These are phyloP conservation scores for Penicillium subrubescens DNA, from an alignment of 495 filamentous ascomycete genomes.

Conservation along the genomic window DNA sequence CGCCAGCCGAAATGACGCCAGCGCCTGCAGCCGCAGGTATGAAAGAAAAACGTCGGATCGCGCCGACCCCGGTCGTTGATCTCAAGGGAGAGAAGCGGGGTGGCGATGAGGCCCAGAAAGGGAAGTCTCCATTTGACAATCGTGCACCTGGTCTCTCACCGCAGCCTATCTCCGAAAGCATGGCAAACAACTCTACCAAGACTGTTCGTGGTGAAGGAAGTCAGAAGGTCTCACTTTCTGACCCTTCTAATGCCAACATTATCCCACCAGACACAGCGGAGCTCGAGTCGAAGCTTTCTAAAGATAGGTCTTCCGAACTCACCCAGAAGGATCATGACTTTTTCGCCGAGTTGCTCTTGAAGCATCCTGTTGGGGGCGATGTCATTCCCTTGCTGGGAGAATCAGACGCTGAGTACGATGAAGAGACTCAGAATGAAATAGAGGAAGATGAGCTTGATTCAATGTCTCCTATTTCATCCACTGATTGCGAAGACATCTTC, in stretches of 20 bases:
- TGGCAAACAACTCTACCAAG: background rate
- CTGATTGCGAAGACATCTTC: slow-evolving; percentile 54
- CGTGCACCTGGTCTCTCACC: background rate
- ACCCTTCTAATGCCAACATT: background rate
- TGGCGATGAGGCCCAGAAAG: background rate
- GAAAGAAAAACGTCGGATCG: slow-evolving; percentile 1
- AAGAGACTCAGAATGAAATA: slow-evolving; percentile 64
- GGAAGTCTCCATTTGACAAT: background rate
- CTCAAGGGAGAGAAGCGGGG: background rate
- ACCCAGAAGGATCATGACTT: slow-evolving; percentile 1
- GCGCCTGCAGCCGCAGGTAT: background rate
- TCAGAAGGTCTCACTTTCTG: background rate
- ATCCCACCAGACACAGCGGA: background rate
- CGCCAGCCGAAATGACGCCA: background rate
- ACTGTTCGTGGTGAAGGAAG: background rate
- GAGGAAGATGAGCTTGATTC: slow-evolving; percentile 16
- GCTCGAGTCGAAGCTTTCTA: background rate
- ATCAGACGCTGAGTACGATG: slow-evolving; percentile 58
- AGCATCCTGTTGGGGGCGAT: slow-evolving; percentile 50
- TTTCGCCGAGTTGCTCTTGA: slow-evolving; percentile 38
- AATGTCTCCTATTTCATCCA: slow-evolving; percentile 13
- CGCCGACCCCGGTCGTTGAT: background rate
- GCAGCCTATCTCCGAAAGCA: background rate
- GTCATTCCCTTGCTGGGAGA: slow-evolving; percentile 67
- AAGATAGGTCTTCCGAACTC: background rate